A percentile compares a stretch with the other conserved stretches of the same genome.
These are phyloP conservation scores for Aquilaria agallochum DNA, from an alignment of 441 rosid genomes.

Conservation along the genomic window DNA sequence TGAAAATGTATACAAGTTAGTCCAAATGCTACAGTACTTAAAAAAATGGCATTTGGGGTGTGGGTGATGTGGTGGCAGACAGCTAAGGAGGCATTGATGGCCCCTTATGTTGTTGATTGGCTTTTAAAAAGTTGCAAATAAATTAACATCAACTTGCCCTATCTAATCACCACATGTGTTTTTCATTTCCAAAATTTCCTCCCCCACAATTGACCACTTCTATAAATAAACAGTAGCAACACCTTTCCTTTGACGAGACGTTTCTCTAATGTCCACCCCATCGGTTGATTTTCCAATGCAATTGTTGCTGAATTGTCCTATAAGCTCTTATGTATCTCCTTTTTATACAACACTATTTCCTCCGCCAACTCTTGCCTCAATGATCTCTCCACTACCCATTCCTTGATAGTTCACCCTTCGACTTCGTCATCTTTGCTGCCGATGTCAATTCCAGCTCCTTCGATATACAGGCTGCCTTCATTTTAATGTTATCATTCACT, in stretches of 20 bases:
- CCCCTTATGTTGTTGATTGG: no score
- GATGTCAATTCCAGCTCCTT: conserved; percentile 16
- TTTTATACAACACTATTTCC: conserved; percentile 12
- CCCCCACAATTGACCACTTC: conserved; percentile 6
- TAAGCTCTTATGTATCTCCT: conserved; percentile 33
- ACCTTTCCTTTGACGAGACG: conserved; percentile 13
- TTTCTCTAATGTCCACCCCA: conserved; percentile 20
- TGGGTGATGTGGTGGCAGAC: no score
- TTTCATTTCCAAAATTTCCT: no score
- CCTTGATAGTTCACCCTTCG: conserved; percentile 16
- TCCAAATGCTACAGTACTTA: no score
- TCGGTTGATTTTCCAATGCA: conserved; percentile 16
- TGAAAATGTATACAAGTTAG: no score
- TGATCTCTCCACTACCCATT: conserved; percentile 46
- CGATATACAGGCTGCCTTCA: conserved; percentile 51
- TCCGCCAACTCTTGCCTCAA: conserved; percentile 24
- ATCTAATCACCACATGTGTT: no score
- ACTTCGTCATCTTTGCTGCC: conserved; percentile 7
- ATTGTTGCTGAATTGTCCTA: conserved; percentile 20
- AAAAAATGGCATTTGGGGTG: no score
- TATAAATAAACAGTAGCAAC: conserved; percentile 37
- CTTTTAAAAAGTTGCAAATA: no score
- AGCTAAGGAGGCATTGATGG: no score
- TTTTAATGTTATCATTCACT: conserved; percentile 41
- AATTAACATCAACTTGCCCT: no score